These are phyloP conservation scores for Chlorella sp. DNA, from an alignment of 139 green algal species.

Conservation along the genomic window DNA sequence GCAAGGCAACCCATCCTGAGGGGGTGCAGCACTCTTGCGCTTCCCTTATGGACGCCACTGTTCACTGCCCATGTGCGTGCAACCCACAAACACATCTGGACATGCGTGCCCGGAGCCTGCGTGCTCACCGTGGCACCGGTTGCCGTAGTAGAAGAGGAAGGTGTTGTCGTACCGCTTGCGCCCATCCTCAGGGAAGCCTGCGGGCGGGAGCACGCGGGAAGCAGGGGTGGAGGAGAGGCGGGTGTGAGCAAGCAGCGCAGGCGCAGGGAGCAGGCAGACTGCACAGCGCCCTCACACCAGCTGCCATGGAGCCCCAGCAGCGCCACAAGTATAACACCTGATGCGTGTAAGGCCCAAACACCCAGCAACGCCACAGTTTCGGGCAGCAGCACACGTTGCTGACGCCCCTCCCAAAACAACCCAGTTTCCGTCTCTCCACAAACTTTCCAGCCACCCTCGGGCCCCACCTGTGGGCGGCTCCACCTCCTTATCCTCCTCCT, in stretches of 20 bases:
- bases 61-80: too few relatives aligned
- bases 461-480: slow-evolving; percentile 25
- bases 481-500: slow-evolving; percentile 28
- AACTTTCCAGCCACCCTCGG: neutral
- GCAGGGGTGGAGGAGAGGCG: neutral
- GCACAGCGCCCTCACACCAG: neutral
- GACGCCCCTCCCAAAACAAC: neutral
- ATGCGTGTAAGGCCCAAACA: too few relatives aligned
- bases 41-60: too few relatives aligned
- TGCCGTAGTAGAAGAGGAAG: slow-evolving; percentile 41
- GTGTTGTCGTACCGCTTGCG: slow-evolving; percentile 32
- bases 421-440: neutral
- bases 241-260: neutral
- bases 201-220: neutral
- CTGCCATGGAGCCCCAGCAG: neutral
- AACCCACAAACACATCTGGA: neutral
- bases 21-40: neutral
- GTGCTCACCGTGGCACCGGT: slow-evolving; percentile 14
- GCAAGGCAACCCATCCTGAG: neutral
- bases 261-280: too few relatives aligned
- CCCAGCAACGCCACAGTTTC: neutral
- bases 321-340: too few relatives aligned
- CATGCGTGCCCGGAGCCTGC: neutral
- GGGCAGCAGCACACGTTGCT: neutral
- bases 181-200: slow-evolving; percentile 27